Base-by-base conservation (phyloP, 495 filamentous ascomycete species). In the Usnea hakonensis region DNA sequence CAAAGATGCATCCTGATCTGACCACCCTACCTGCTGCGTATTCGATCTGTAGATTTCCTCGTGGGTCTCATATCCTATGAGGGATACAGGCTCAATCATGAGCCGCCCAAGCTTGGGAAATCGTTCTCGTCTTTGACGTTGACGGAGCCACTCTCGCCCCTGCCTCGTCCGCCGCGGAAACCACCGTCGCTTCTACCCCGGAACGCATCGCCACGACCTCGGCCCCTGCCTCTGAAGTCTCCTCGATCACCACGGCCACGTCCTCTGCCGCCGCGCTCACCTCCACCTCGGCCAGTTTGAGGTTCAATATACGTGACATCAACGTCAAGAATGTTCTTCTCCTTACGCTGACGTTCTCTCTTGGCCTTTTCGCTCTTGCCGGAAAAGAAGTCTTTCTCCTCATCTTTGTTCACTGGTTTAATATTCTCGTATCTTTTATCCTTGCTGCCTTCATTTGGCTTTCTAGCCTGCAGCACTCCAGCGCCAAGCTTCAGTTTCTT, bases 341-440 rank as follows among this genome's bases (percentile, higher is more conserved):
- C 80, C 85, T 96, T 96, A 79, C 88, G 88, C 80, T 94, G 87
- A 71, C 90, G 87, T 77, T 89, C 83, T 69, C 90, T 88, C 84
- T 89, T 87, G 71, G 83, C 76, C 85, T 96, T 97, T 74, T 87
- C 87, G 54, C 79, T 82, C 62, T 80, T 76, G 68, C 81, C 90
- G 70, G 87, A 76, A 72, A 97, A 85, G 81, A 88, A 96, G 62
- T 81, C 86, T 63, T 88, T 85, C 32, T 83, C 80, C 57, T 91
- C 83, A 52, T 85, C 83, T 72, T 87, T 88, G 74, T 76, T 72
- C 62, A 97, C 72, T 63, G 89, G 80, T 79, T 90, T 92, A 70
- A 91, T 90, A 62, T 83, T 79, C 65, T 88, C 87, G 89, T 90
- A 96, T 82, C 97, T 95, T 82, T 93, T 92, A 76, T 90, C 85